Evolutionary conservation across 139 green algal genomes (phyloP), one percentile per base, ranked within the genome.

Genomic region (Auxenochlorella protothecoides): DNA sequence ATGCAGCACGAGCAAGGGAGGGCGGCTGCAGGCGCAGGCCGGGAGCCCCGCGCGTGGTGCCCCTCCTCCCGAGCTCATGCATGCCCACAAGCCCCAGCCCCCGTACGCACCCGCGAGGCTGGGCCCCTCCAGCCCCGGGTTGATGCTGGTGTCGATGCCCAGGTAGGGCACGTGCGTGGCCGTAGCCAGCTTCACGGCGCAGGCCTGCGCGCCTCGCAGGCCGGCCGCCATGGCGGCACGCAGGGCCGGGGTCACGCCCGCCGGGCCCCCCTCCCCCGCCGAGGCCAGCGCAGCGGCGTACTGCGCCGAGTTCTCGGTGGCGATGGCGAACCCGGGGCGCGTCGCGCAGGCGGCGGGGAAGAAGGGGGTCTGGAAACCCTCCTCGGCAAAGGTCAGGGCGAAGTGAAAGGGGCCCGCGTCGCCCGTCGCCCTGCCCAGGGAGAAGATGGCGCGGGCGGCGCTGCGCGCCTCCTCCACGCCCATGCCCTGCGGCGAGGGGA

Each of bases 91-190:
- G n/a, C 12, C 12, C 62, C n/a, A 14, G 9, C 68, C 15, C 62
- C 68, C 62, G 27, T 69, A 74, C 3, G 70, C 54, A 0, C 51
- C 63, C 3, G 72, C 63, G 13, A 76, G 71, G 56, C 44, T 56
- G 55, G 69, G 66, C 4, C 71, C 76, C 54, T 83, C 78, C 13
- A 88, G 64, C 13, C 74, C 81, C 8, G 83, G 83, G 2, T 73
- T 76, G 5, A 88, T 70, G 62, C 68, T 79, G 53, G 76, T 68
- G 60, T 88, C 83, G 3, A 88, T 67, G 6, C 83, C 83, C 56
- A 79, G 53, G 65, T 80, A 87, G 9, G 12, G 55, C 27, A 75
- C 76, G 14, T 66, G 54, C 51, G 52, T 52, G 11, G 62, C 61
- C 27, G 57, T 15, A 64, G 56, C 66, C 51, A 75, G 68, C 61